Evolutionary conservation across 176 grass and related monocot species (phyloP), one percentile per base, ranked within the genome.

Genomic region (Urochloa ruziziensis): DNA sequence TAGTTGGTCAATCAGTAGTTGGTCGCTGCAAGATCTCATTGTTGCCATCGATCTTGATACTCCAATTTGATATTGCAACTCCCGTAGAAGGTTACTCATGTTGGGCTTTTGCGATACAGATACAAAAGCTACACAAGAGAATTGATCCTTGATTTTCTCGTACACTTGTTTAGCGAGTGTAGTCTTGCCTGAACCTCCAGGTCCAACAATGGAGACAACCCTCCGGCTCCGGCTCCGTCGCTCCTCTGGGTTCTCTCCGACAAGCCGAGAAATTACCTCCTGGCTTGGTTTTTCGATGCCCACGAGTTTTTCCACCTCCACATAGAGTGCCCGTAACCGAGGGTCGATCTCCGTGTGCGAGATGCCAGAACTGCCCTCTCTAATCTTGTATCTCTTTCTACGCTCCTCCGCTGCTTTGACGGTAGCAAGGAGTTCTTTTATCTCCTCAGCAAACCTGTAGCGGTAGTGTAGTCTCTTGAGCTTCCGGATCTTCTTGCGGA

Each of bases 151-250:
- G 67, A 70, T 70, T 16, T 9, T 70, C 23, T 44, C 37, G n/a
- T 70, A 70, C 67, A 70, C 67, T 7, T 70, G 67, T 16, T 70
- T 70, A 24, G 67, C 67, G 0, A 70, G 37, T 1, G 67, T 70
- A 8, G 67, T 70, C 67, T 70, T 70, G 37, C 67, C 67, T 44
- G 67, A 70, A 70, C 67, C 67, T 44, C 67, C 67, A 44, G 39
- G 24, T 16, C 67, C 67, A 27, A 70, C 67, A 25, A 70, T 44
- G 23, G 67, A 15, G 37, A 70, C 39, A 70, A 70, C 7, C 5
- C 37, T 44, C n/a, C n/a, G n/a, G n/a, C n/a, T n/a, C n/a, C n/a
- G n/a, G n/a, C n/a, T n/a, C 13, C 39, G 0, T 27, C 23, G 7
- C 23, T 70, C 15, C 14, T n/a, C 21, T 16, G 3, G 12, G 37